phyloP scores from a whole-genome alignment of 768 basidiomycete species.

The Rhizopogon rudus region DNA sequence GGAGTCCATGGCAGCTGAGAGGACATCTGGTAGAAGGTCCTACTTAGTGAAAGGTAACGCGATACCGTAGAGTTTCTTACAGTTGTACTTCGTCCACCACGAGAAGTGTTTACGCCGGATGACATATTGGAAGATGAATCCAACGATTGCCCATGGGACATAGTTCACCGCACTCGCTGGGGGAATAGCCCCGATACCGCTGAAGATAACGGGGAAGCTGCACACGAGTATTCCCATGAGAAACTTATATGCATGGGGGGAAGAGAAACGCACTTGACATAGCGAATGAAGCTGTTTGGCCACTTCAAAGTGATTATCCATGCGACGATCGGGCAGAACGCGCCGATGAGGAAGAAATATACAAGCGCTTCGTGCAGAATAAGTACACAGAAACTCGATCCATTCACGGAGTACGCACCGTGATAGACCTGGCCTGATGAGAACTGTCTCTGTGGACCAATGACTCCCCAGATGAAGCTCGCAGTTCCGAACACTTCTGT shows the following conservation, averaged over 20 bases:
- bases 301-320: constrained; percentile 54
- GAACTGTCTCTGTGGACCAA: constrained; percentile 72
- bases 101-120: constrained; percentile 57
- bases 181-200: constrained; percentile 55
- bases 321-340: constrained; percentile 50
- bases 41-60: neutral
- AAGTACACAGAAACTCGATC: neutral
- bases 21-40: constrained; percentile 35
- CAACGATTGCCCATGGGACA: constrained; percentile 60
- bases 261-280: constrained; percentile 49
- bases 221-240: constrained; percentile 10
- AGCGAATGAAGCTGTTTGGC: constrained; percentile 57
- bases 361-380: constrained; percentile 31
- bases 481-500: constrained; percentile 78
- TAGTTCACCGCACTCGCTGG: constrained; percentile 66
- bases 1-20: constrained; percentile 70
- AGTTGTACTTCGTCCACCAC: constrained; percentile 61
- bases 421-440: constrained; percentile 59
- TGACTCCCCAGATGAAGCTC: constrained; percentile 77
- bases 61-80: constrained; percentile 11
- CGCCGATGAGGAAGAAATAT: constrained; percentile 78
- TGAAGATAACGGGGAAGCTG: constrained; percentile 46
- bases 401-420: constrained; percentile 17
- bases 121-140: constrained; percentile 61
- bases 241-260: neutral